Base-by-base conservation (phyloP, 2,329 filamentous ascomycete species). In the Colletotrichum zoysiae region DNA sequence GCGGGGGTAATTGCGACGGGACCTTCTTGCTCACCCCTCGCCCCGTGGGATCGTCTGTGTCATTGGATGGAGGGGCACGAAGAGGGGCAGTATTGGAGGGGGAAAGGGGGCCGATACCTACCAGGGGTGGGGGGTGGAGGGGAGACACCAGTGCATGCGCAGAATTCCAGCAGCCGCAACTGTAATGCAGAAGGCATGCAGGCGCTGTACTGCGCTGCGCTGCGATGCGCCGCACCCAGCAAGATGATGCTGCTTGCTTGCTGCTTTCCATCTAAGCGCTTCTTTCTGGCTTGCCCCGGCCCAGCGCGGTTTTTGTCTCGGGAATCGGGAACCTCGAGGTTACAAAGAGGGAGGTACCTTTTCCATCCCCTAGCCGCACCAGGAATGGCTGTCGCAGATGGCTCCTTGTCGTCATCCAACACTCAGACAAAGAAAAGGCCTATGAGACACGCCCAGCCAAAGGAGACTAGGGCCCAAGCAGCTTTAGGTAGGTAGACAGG, bases 51-150 rank as follows among this genome's bases (percentile, higher is more conserved):
- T 67, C 46, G 56, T 46, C 65, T 11, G 59, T 60, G 30, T 60
- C 55, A 72, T 72, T 72, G 70, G 70, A 57, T 72, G 42, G 70
- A 70, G 66, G 59, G 65, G 70, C 59, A 51, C 60, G 68, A 70
- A 72, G 70, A 72, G 70, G 70, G 70, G 70, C 65, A 64, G 56
- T 40, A 44, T 60, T 30, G 33, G 66, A 44, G 55, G 59, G 59
- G 53, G 14, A 26, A 64, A 35, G 60, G 44, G 50, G 65, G 51
- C 30, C 33, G 30, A 11, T 56, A 40, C 40, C 35, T 30, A 30
- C 30, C 30, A 30, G 30, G 30, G 30, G 30, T 30, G 30, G 30
- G 30, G 30, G 26, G n/a, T 30, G 26, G 30, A 48, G 44, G 59
- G 38, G 42, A 50, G 44, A 20, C 55, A 60, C 69, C 69, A 71